Percentiles rank a stretch among this genome's conserved stretches.
Conservation (phyloP, 2,329 filamentous ascomycete species). For the Plenodomus tracheiphilus region DNA sequence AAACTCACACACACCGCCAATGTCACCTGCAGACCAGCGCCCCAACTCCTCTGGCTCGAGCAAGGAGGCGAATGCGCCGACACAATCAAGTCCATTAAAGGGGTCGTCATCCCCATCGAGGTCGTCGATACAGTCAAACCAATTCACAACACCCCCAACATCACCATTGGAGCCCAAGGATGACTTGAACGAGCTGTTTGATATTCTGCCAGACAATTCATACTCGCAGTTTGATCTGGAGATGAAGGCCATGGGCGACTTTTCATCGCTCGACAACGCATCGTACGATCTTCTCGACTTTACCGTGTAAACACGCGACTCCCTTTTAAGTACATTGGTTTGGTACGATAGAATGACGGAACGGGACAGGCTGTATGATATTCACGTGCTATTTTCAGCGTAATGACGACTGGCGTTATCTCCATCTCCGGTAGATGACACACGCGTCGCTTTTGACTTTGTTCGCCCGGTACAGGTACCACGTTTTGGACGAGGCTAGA, state of each 20-base stretch:
- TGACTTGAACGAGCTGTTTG: conserved; percentile 41
- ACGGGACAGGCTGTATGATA: conserved; percentile 35
- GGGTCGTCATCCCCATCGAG: conserved; percentile 37
- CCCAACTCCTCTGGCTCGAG: conserved; percentile 31
- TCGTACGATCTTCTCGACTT: conserved; percentile 44
- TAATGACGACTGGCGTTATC: conserved; percentile 31
- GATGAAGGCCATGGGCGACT: conserved; percentile 45
- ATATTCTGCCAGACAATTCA: conserved; percentile 31
- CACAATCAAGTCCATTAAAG: conserved; percentile 33
- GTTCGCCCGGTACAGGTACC: conserved; percentile 3
- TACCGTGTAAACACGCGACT: conserved; percentile 21
- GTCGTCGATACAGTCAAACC: conserved; percentile 41
- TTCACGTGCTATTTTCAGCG: conserved; percentile 15
- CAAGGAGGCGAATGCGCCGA: conserved; percentile 8
- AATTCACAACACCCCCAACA: conserved; percentile 44
- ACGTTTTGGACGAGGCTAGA: background rate
- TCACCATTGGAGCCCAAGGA: conserved; percentile 40
- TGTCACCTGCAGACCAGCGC: conserved; percentile 40
- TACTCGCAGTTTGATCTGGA: conserved; percentile 45
- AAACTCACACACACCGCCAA: conserved; percentile 42
- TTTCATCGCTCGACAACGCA: conserved; percentile 32
- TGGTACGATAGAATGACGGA: background rate
- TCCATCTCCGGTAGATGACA: conserved; percentile 8
- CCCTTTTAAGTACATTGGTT: too few relatives aligned
- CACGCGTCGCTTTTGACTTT: background rate